phyloP scores from a whole-genome alignment of 108 stramenopile species.

The Nannochloropsis oceanica region DNA sequence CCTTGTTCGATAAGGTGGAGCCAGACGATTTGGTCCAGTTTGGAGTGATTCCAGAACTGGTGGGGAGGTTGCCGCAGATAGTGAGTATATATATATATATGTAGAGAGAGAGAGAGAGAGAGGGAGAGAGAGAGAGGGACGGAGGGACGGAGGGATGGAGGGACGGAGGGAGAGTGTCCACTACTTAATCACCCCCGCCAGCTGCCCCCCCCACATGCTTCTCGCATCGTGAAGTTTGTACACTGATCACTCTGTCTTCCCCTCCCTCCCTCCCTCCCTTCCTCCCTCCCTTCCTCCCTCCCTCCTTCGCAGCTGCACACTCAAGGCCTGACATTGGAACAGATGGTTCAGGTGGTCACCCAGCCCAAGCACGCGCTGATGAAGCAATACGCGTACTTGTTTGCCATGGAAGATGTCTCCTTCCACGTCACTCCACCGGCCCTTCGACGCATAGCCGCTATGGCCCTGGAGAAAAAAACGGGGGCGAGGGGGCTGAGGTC shows the following conservation, averaged over 20 bases:
- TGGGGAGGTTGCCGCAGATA: conserved; percentile 90
- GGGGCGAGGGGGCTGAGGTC: conserved; percentile 87
- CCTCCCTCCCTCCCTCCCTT: background rate
- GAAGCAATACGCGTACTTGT: conserved; percentile 85
- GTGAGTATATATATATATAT: too few relatives aligned
- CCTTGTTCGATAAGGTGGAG: conserved; percentile 70
- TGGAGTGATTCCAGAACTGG: conserved; percentile 94
- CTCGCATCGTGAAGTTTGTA: too few relatives aligned
- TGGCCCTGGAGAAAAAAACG: conserved; percentile 71
- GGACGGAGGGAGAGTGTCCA: background rate
- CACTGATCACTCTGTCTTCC: too few relatives aligned
- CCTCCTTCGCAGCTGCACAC: conserved; percentile 44
- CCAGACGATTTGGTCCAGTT: conserved; percentile 82
- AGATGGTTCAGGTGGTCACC: conserved; percentile 82
- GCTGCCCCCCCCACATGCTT: too few relatives aligned
- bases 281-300: background rate
- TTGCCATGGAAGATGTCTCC: conserved; percentile 80
- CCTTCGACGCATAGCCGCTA: conserved; percentile 66
- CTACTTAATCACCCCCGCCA: too few relatives aligned
- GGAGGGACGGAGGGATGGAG: background rate
- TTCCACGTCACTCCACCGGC: conserved; percentile 83
- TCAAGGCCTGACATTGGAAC: conserved; percentile 63
- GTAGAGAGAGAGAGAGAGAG: too few relatives aligned
- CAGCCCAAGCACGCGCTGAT: conserved; percentile 85
- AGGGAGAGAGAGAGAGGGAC: background rate